Evolutionary conservation across 1,139 yeast species (phyloP).

Genomic region (Lodderomyces beijingensis): DNA sequence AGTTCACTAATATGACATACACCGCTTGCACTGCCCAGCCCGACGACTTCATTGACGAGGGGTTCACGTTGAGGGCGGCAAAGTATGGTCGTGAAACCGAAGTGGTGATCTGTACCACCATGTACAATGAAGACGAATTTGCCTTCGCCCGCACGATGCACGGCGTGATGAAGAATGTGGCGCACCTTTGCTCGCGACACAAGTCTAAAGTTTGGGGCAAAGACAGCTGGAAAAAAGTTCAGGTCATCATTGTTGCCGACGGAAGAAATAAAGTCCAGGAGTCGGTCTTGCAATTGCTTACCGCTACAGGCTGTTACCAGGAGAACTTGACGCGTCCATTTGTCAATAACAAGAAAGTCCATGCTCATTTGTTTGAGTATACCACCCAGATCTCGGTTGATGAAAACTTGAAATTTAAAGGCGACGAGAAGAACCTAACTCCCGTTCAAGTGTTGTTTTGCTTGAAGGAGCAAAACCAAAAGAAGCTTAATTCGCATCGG

Average conservation of each 20-base stretch:
- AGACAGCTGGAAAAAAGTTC: slow-evolving; percentile 94
- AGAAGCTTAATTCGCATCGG: slow-evolving; percentile 90
- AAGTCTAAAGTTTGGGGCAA: slow-evolving; percentile 89
- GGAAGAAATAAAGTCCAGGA: slow-evolving; percentile 86
- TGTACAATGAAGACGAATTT: slow-evolving; percentile 92
- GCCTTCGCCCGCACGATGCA: slow-evolving; percentile 90
- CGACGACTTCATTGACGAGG: slow-evolving; percentile 71
- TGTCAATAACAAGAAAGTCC: slow-evolving; percentile 85
- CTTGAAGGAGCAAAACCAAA: slow-evolving; percentile 80
- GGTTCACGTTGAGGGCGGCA: slow-evolving; percentile 81
- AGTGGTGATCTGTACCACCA: slow-evolving; percentile 82
- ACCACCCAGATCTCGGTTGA: slow-evolving; percentile 88
- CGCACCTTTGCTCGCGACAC: slow-evolving; percentile 76
- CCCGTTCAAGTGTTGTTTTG: slow-evolving; percentile 93
- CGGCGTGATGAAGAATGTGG: slow-evolving; percentile 86
- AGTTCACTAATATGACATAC: slow-evolving; percentile 89
- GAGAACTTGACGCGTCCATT: slow-evolving; percentile 93
- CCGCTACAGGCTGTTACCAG: slow-evolving; percentile 94
- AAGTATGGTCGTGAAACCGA: slow-evolving; percentile 87
- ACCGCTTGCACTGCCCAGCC: slow-evolving; percentile 93
- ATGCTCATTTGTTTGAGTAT: slow-evolving; percentile 90
- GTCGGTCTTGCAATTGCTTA: slow-evolving; percentile 76
- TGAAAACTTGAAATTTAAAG: slow-evolving; percentile 76
- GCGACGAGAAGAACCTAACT: slow-evolving; percentile 73
- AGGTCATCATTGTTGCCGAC: slow-evolving; percentile 85